Base-by-base conservation (phyloP, 768 basidiomycete species). In the Phlebiopsis gigantea region DNA sequence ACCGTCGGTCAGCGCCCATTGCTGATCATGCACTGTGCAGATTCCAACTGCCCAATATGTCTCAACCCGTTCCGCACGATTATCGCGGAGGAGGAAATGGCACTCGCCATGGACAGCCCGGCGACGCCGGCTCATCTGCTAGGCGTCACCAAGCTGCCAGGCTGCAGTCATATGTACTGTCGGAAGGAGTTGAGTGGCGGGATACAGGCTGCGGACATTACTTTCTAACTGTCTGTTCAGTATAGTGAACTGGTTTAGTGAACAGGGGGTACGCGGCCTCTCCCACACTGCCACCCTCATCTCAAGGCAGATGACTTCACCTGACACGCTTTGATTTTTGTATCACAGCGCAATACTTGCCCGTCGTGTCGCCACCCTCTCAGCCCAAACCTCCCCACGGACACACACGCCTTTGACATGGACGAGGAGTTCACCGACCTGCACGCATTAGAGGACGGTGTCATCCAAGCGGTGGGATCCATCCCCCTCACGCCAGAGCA, bases 1-100 rank as follows among this genome's bases (percentile, higher is more conserved):
- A n/a, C 26, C 44, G 44, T 17, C 30, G 44, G 31, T 47, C 29
- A 25, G 29, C 44, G 42, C 29, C 12, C 15, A 8, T 8, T 47
- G 22, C 47, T 47, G 51, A 43, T 47, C 25, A 3, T 9, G 29
- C 0, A n/a, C 15, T 7, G 24, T 47, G 21, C 57, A 90, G 90
- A 91, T 60, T 80, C 83, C 6, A 67, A 76, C 17, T 93, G 90
- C 64, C 80, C 90, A 10, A 88, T 93, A 61, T 93, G 90, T 68
- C 78, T 86, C 60, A 85, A 79, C 30, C 73, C 87, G 0, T 84
- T 85, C 63, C 74, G 79, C n/a, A 80, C 86, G 10, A 72, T 87
- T 17, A 68, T 92, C 22, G 79, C 88, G 0, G 87, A 91, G 61
- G 87, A 90, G 65, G 89, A 93, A 69, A 77, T 77, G 50, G 87